Percentiles rank a stretch among this genome's conserved stretches.
Evolutionary conservation across 192 early-diverging fungal genomes (phyloP).

Genomic region (Linnemannia hyalina): DNA sequence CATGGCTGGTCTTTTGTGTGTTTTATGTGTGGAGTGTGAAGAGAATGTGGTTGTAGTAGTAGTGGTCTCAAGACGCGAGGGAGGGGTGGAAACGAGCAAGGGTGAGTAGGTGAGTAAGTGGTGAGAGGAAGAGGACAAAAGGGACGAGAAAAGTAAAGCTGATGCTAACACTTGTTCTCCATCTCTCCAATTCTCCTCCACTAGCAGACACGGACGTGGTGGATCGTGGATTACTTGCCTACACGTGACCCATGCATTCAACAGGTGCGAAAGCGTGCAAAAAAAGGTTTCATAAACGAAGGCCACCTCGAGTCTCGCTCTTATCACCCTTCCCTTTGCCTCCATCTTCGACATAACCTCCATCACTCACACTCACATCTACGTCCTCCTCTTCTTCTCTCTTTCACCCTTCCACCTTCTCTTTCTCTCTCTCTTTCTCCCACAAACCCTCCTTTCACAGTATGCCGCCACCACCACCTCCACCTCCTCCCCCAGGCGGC

Average conservation of each 20-base stretch:
- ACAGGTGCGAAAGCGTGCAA: not conserved
- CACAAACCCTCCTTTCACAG: not conserved
- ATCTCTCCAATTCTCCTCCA: not conserved
- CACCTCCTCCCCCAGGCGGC: conserved; percentile 49
- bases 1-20: conserved; percentile 12
- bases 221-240: not conserved
- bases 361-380: not conserved
- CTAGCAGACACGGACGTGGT: not conserved
- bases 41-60: not conserved
- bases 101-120: not conserved
- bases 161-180: not conserved
- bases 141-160: not conserved
- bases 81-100: not conserved
- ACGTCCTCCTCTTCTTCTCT: not conserved
- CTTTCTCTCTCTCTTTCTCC: not conserved
- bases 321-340: not conserved
- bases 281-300: not conserved
- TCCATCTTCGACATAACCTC: not conserved
- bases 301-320: not conserved
- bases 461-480: conserved; percentile 60
- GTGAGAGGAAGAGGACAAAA: too few species aligned
- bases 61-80: not conserved
- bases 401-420: not conserved
- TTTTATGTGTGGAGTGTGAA: not conserved
- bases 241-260: conserved; percentile 5